Evolutionary conservation across 805 yeast species (phyloP).

Genomic region (Candida khao-thaluensis): DNA sequence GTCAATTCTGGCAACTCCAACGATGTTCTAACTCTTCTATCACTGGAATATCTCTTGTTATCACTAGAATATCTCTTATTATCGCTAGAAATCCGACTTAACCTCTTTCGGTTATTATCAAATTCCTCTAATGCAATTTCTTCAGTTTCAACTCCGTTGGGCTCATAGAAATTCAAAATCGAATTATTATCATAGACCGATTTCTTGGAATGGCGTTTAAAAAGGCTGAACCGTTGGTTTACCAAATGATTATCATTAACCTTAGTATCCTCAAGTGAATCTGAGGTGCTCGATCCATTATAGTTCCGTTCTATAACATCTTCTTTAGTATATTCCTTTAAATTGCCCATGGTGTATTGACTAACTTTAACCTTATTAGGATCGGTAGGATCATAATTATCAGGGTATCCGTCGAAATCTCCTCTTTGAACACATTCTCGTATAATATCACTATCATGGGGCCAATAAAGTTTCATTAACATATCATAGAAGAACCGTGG

Average conservation of each 20-base stretch:
- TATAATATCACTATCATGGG: slow-evolving; percentile 70
- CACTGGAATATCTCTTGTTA: slow-evolving; percentile 11
- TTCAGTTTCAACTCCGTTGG: slow-evolving; percentile 44
- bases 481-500: slow-evolving; percentile 69
- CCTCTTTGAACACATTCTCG: slow-evolving; percentile 70
- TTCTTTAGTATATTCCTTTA: slow-evolving; percentile 20
- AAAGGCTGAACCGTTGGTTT: slow-evolving; percentile 24
- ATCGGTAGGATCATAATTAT: slow-evolving; percentile 76
- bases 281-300: slow-evolving; percentile 15
- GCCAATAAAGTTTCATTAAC: slow-evolving; percentile 50
- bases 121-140: slow-evolving; percentile 51
- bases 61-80: slow-evolving; percentile 14
- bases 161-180: slow-evolving; percentile 32
- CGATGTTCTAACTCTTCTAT: slow-evolving; percentile 15
- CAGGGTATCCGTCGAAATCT: slow-evolving; percentile 64
- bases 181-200: slow-evolving; percentile 28
- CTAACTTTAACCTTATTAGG: slow-evolving; percentile 59
- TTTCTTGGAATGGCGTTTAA: slow-evolving; percentile 34
- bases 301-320: slow-evolving; percentile 8
- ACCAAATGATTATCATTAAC: slow-evolving; percentile 4
- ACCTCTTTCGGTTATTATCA: slow-evolving; percentile 21
- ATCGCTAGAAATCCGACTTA: slow-evolving; percentile 23
- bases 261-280: slow-evolving; percentile 5
- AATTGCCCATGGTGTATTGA: slow-evolving; percentile 30
- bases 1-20: slow-evolving; percentile 17